phyloP scores from a whole-genome alignment of 331 rosid genomes.

The Quercus phellos region DNA sequence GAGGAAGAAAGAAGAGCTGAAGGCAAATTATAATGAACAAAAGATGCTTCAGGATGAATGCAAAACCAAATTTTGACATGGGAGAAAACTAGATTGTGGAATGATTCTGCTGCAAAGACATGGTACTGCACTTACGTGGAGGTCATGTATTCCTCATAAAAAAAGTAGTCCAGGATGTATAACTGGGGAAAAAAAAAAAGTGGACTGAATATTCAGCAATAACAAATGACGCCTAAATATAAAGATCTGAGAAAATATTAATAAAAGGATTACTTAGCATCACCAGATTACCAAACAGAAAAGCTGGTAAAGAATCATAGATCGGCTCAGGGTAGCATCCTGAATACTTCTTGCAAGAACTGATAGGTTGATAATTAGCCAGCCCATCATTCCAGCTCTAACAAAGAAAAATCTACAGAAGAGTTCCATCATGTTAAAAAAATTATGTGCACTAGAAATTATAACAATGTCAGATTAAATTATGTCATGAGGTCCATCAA shows the following conservation, averaged over 20 bases:
- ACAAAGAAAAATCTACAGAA: constrained; percentile 86
- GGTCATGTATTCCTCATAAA: constrained; percentile 95
- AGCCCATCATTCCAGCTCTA: constrained; percentile 98
- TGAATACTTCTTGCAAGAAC: constrained; percentile 64
- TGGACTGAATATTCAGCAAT: constrained; percentile 15
- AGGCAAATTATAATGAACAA: background rate
- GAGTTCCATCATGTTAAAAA: constrained; percentile 3
- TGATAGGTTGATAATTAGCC: constrained; percentile 85
- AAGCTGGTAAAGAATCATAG: constrained; percentile 88
- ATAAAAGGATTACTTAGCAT: constrained; percentile 7
- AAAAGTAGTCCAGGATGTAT: constrained; percentile 84
- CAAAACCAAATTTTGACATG: constrained; percentile 2
- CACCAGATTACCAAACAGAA: constrained; percentile 63
- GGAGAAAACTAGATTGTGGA: background rate
- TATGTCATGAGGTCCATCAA: constrained; percentile 9
- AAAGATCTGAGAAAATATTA: background rate
- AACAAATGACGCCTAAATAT: background rate
- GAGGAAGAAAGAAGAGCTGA: background rate
- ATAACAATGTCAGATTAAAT: constrained; percentile 14
- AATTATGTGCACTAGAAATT: background rate
- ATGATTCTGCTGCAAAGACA: background rate
- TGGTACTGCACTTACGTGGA: constrained; percentile 72
- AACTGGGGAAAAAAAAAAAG: constrained; percentile 47
- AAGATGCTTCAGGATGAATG: background rate
- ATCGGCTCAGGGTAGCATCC: constrained; percentile 51